A percentile compares a stretch with the other conserved stretches of the same genome.
These are phyloP conservation scores for Globisporangium emineosum DNA, from an alignment of 352 stramenopile species.

Conservation along the genomic window DNA sequence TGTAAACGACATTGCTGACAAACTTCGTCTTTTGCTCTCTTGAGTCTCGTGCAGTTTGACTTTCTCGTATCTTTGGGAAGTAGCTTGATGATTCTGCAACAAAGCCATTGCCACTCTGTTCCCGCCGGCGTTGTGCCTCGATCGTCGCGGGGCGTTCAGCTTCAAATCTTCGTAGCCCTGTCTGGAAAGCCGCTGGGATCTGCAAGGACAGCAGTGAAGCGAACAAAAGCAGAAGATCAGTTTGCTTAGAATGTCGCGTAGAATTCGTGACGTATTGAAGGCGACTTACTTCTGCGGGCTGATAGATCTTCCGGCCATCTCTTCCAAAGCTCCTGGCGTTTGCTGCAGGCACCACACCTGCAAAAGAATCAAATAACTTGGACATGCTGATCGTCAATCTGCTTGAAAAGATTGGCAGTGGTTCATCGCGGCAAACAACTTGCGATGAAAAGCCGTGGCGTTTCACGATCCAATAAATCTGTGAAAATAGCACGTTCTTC, in stretches of 20 bases:
- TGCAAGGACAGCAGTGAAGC: constrained; percentile 9
- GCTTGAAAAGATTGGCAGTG: not conserved
- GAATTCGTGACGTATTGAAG: not conserved
- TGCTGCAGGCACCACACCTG: constrained; percentile 7
- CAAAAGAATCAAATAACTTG: constrained; percentile 7
- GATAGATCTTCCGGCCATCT: constrained; percentile 36
- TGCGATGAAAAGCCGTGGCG: constrained; percentile 14
- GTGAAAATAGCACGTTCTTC: not conserved
- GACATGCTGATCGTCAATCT: not conserved
- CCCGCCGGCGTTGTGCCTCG: constrained; percentile 23
- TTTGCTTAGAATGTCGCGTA: not conserved
- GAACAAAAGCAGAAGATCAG: not conserved
- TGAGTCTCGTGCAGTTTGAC: constrained; percentile 31
- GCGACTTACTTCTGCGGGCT: constrained; percentile 28
- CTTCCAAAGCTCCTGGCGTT: constrained; percentile 5
- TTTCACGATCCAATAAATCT: not conserved
- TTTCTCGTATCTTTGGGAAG: constrained; percentile 55
- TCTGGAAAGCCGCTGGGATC: constrained; percentile 31
- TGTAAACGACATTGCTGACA: constrained; percentile 5
- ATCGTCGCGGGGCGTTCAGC: constrained; percentile 31
- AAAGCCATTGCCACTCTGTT: constrained; percentile 29
- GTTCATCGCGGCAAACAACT: not conserved
- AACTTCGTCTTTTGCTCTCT: constrained; percentile 36
- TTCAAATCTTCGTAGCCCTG: constrained; percentile 24
- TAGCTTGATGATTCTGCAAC: constrained; percentile 37